A percentile compares a stretch with the other conserved stretches of the same genome.
Conservation (phyloP, 169 alveolate genomes). For the Plasmodium gallinaceum region DNA sequence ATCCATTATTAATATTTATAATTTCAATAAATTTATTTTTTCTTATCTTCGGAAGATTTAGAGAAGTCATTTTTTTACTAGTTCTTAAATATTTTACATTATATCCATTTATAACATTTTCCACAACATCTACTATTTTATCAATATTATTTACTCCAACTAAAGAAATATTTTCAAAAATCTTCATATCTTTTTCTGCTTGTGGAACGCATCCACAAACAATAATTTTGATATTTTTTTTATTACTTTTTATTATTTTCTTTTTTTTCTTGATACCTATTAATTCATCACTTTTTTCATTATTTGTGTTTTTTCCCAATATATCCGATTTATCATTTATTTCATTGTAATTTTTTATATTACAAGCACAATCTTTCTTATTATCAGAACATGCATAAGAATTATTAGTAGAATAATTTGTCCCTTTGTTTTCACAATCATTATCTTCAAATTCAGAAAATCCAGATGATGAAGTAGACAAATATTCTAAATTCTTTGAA, state of each 20-base stretch:
- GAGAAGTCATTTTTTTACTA: conserved; percentile 91
- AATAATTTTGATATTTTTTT: conserved; percentile 90
- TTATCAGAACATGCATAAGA: not conserved
- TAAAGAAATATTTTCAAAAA: conserved; percentile 83
- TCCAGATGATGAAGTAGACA: conserved; percentile 64
- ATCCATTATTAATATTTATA: conserved; percentile 94
- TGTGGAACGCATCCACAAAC: conserved; percentile 98
- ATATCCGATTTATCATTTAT: not conserved
- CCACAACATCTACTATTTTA: conserved; percentile 96
- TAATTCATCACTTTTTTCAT: not conserved
- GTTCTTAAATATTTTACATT: conserved; percentile 91
- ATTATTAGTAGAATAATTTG: not conserved
- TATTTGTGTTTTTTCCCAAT: not conserved
- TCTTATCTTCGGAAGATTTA: conserved; percentile 98
- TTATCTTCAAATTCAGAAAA: conserved; percentile 22
- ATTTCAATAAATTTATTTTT: conserved; percentile 95
- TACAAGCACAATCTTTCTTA: not conserved
- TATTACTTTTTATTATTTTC: conserved; percentile 1
- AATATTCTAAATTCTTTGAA: conserved; percentile 23
- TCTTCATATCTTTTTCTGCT: conserved; percentile 89
- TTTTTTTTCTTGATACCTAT: conserved; percentile 6
- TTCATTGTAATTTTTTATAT: not conserved
- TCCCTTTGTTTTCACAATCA: not conserved
- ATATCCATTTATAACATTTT: conserved; percentile 95
- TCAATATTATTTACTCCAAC: conserved; percentile 92